phyloP scores from a whole-genome alignment of 768 basidiomycete genomes.

The Neoboletus brunneissimus region DNA sequence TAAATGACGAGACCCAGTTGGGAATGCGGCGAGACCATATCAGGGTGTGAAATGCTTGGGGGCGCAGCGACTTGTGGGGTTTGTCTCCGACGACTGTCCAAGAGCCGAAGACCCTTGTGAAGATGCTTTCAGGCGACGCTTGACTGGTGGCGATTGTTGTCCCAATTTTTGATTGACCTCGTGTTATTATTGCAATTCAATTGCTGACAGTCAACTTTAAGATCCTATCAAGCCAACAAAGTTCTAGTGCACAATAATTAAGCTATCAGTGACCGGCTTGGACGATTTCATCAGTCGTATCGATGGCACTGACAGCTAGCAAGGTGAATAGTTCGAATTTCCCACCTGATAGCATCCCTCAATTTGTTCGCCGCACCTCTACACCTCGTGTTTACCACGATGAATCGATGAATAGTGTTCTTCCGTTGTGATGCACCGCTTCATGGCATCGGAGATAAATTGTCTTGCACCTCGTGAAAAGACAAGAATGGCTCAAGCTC shows the following conservation, averaged over 20 bases:
- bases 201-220: slow-evolving; percentile 13
- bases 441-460: slow-evolving; percentile 31
- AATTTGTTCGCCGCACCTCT: slow-evolving; percentile 16
- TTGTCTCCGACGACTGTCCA: not conserved
- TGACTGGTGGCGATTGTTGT: slow-evolving; percentile 19
- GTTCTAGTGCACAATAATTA: not conserved
- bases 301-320: slow-evolving; percentile 9
- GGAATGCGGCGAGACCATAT: slow-evolving; percentile 1
- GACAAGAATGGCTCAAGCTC: slow-evolving; percentile 17
- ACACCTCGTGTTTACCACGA: slow-evolving; percentile 34
- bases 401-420: slow-evolving; percentile 21
- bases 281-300: slow-evolving; percentile 4
- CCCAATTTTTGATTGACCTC: slow-evolving; percentile 18
- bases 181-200: slow-evolving; percentile 16
- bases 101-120: slow-evolving; percentile 18
- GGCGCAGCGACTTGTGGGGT: slow-evolving; percentile 11
- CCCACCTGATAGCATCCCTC: slow-evolving; percentile 9
- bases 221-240: slow-evolving; percentile 14
- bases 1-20: not conserved
- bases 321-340: slow-evolving; percentile 11
- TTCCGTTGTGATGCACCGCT: slow-evolving; percentile 26
- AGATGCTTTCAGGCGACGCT: slow-evolving; percentile 15
- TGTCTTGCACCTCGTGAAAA: slow-evolving; percentile 17
- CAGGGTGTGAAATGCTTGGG: slow-evolving; percentile 10
- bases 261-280: slow-evolving; percentile 2